These are phyloP conservation scores for Yueomyces sinensis DNA, from an alignment of 805 yeast genomes.

Conservation along the genomic window DNA sequence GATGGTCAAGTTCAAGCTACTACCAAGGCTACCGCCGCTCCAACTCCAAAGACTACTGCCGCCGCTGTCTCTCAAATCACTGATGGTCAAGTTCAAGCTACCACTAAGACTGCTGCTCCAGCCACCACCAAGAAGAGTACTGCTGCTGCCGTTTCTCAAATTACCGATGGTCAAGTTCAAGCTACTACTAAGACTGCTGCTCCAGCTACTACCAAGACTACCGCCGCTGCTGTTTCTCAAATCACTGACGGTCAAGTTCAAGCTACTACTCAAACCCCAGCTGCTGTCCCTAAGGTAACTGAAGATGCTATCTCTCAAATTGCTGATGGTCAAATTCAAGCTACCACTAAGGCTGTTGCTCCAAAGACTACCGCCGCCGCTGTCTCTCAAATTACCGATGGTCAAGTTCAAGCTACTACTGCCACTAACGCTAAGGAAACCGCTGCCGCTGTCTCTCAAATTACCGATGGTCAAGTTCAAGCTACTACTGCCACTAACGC, in stretches of 20 bases:
- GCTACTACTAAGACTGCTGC: slow-evolving; percentile 7
- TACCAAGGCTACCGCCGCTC: slow-evolving; percentile 19
- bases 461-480: slow-evolving; percentile 32
- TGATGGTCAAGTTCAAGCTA: too few species aligned
- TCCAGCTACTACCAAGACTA: slow-evolving; percentile 9
- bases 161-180: too few species aligned
- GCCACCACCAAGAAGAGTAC: slow-evolving; percentile 7
- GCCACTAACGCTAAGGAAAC: slow-evolving; percentile 1
- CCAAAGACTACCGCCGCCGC: slow-evolving; percentile 20
- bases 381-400: slow-evolving; percentile 10
- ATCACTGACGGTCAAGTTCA: too few species aligned
- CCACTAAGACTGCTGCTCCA: slow-evolving; percentile 8
- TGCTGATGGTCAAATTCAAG: too few species aligned
- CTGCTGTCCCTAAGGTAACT: too few species aligned
- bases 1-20: slow-evolving; percentile 35
- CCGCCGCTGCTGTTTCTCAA: too few species aligned
- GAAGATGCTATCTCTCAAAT: too few species aligned
- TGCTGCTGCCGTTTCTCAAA: too few species aligned
- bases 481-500: slow-evolving; percentile 14
- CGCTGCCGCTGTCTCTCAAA: slow-evolving; percentile 25
- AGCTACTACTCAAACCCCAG: slow-evolving; percentile 5
- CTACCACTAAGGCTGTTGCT: slow-evolving; percentile 25
- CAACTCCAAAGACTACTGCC: too few species aligned
- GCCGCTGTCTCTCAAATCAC: too few species aligned
- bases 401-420: not conserved